A percentile compares a stretch with the other conserved stretches of the same genome.
phyloP scores from a whole-genome alignment of 169 alveolate genomes.

The Cryptosporidium ubiquitum region DNA sequence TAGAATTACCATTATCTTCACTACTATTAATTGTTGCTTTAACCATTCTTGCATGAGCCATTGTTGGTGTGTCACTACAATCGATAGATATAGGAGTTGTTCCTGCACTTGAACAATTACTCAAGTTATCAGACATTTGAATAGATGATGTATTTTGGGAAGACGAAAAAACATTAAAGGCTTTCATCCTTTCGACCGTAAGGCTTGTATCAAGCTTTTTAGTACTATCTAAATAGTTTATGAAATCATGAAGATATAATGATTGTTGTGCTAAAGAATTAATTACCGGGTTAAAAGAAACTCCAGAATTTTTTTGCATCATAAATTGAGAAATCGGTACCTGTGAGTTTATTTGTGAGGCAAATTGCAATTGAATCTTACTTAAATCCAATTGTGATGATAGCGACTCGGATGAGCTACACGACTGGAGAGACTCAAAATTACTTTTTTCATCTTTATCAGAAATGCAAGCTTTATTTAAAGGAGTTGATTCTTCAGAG shows the following conservation, averaged over 20 bases:
- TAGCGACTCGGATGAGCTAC: slow-evolving; percentile 46
- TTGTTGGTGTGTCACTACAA: slow-evolving; percentile 24
- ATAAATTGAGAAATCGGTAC: slow-evolving; percentile 28
- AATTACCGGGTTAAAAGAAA: slow-evolving; percentile 3
- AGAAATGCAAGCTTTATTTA: neutral
- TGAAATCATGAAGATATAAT: slow-evolving; percentile 43
- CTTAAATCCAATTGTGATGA: slow-evolving; percentile 37
- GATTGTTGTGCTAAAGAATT: slow-evolving; percentile 22
- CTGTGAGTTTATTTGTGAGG: slow-evolving; percentile 17
- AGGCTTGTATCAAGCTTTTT: slow-evolving; percentile 14
- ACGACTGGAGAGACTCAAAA: slow-evolving; percentile 8
- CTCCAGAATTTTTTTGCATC: slow-evolving; percentile 23
- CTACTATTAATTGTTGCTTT: slow-evolving; percentile 26
- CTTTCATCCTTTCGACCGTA: slow-evolving; percentile 8
- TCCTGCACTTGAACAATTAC: slow-evolving; percentile 51
- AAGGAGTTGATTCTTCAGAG: slow-evolving; percentile 43
- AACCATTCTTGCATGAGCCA: neutral
- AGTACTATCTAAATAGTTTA: slow-evolving; percentile 39
- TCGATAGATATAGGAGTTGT: slow-evolving; percentile 63
- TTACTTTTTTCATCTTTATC: slow-evolving; percentile 29
- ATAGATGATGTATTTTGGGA: slow-evolving; percentile 25
- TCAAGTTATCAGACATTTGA: slow-evolving; percentile 32
- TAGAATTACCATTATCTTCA: slow-evolving; percentile 2
- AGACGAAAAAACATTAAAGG: neutral
- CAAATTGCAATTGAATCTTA: slow-evolving; percentile 38